Conservation (phyloP, 164 flowering plant genomes). For the Tinospora cordifolia region DNA sequence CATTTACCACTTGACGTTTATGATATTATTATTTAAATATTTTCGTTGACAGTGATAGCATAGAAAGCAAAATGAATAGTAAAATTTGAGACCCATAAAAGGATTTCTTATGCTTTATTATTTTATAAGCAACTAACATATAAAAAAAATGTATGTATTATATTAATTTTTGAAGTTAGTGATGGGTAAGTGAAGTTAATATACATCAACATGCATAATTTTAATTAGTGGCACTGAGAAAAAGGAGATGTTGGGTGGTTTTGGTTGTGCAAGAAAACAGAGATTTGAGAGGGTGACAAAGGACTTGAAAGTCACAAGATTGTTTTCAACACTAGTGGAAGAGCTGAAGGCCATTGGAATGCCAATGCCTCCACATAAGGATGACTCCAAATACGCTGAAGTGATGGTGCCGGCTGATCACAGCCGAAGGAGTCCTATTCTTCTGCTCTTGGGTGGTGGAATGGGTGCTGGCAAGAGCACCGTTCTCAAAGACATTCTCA, state of each 20-base stretch:
- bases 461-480: conserved; percentile 99
- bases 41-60: too few relatives aligned
- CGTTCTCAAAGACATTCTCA: conserved; percentile 74
- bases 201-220: too few relatives aligned
- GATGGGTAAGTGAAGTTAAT: background rate
- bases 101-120: too few relatives aligned
- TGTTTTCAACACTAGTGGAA: conserved; percentile 73
- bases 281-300: conserved; percentile 73
- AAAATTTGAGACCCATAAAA: too few relatives aligned
- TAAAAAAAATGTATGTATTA: background rate
- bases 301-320: conserved; percentile 60
- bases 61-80: too few relatives aligned
- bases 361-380: conserved; percentile 11
- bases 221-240: background rate
- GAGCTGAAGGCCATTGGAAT: conserved; percentile 73
- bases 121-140: too few relatives aligned
- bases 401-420: conserved; percentile 74
- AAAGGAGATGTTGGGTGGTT: background rate
- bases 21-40: too few relatives aligned
- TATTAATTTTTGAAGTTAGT: background rate
- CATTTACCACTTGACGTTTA: too few relatives aligned
- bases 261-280: conserved; percentile 40
- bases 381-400: conserved; percentile 40
- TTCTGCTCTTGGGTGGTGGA: conserved; percentile 97
- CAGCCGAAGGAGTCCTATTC: conserved; percentile 71